Evolutionary conservation across 768 basidiomycete species (phyloP).

Genomic region (Lactarius deliciosus): DNA sequence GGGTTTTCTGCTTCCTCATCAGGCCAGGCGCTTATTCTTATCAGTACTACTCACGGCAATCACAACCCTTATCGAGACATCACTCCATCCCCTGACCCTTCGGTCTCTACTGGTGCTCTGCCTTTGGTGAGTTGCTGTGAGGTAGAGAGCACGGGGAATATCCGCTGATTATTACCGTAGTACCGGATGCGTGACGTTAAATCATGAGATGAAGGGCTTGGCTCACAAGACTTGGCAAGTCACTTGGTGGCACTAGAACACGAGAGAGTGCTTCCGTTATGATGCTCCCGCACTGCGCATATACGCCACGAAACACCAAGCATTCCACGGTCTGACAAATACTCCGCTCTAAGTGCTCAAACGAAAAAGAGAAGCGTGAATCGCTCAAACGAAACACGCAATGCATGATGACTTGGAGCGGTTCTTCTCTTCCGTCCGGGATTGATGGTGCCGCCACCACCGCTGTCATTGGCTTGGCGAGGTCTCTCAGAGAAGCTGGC

Average conservation of each 20-base stretch:
- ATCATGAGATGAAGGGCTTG: neutral
- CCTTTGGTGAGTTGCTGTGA: neutral
- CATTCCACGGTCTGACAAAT: constrained; percentile 2
- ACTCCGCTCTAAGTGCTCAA: neutral
- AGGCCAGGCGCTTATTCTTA: neutral
- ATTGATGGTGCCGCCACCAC: neutral
- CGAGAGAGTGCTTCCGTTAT: neutral
- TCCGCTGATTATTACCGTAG: too few relatives aligned
- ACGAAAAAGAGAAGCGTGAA: neutral
- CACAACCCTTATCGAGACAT: neutral
- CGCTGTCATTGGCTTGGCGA: neutral
- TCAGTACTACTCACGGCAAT: neutral
- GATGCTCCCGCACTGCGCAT: neutral
- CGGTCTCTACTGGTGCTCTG: neutral
- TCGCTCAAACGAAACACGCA: neutral
- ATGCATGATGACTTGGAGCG: neutral
- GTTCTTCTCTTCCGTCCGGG: neutral
- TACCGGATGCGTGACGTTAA: neutral
- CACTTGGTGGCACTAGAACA: neutral
- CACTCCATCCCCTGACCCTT: neutral
- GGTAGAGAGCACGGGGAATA: neutral
- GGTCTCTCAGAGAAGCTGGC: neutral
- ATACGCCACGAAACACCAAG: neutral
- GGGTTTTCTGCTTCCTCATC: neutral
- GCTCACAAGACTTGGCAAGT: neutral